Evolutionary conservation across 345 rosid species (phyloP), one percentile per base, ranked within the genome.

Genomic region (Mangifera indica): DNA sequence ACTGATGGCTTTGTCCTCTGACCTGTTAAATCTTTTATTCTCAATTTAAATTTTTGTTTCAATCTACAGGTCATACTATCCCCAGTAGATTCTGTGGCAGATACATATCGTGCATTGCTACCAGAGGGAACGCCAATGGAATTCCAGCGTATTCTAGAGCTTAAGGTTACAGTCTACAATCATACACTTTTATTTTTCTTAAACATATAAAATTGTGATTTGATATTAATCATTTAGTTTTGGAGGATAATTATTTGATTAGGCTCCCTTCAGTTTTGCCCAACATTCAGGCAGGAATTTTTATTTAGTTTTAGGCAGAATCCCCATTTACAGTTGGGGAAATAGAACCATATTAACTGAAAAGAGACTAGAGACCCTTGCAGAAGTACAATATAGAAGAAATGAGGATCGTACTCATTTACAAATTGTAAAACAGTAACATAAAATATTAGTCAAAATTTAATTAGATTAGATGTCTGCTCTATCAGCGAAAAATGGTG

Each of bases 41-140:
- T 26, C 45, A 11, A 29, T 69, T 24, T 17, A 59, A 17, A 48
- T 21, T 15, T 21, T 55, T 51, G 69, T 20, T 61, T 74, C 53
- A 60, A 70, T 55, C 11, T 25, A 48, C 81, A 91, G 97, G 99
- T 95, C 68, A 91, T 95, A 81, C 84, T 95, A 52, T 95, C 99
- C 52, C 99, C 99, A 20, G 77, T 89, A n/a, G 99, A 95, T 83
- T 95, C 99, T 54, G 99, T 95, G 49, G 96, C 97, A 9, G 98
- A 92, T 76, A 95, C 99, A 52, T 92, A 95, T 53, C 89, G 93
- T 71, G 99, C 99, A 70, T 82, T 95, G 79, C 84, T 95, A 76
- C 98, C 98, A 4, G 99, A 92, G 83, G 99, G 99, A 81, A 92
- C 98, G 5, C 93, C 93, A 37, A 89, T 93, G 97, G 98, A 95